A percentile compares a stretch with the other conserved stretches of the same genome.
Evolutionary conservation across 208 protist genomes (phyloP).

Genomic region (Trypanosomatidae sp.): DNA sequence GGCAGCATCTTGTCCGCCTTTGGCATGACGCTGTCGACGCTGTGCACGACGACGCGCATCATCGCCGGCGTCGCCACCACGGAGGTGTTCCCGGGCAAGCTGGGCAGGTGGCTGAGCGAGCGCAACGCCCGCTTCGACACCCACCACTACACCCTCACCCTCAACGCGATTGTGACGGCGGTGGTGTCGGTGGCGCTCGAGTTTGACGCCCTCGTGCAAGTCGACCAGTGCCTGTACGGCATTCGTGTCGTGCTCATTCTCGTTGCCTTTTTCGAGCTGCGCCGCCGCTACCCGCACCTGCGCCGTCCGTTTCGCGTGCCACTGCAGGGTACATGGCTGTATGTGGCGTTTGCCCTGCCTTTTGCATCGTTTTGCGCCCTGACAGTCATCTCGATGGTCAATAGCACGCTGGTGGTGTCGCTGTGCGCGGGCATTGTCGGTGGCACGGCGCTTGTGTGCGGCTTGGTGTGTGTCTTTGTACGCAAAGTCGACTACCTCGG

Average conservation of each 20-base stretch:
- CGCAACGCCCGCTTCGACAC: slow-evolving; percentile 55
- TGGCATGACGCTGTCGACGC: slow-evolving; percentile 43
- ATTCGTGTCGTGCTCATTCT: slow-evolving; percentile 45
- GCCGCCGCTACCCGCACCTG: slow-evolving; percentile 43
- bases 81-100: slow-evolving; percentile 38
- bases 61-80: slow-evolving; percentile 58
- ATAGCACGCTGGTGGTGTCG: slow-evolving; percentile 19
- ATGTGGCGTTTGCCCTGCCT: slow-evolving; percentile 23
- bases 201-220: slow-evolving; percentile 51
- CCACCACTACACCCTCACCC: slow-evolving; percentile 52
- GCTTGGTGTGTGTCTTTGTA: slow-evolving; percentile 28
- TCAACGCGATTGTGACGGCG: slow-evolving; percentile 47
- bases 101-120: slow-evolving; percentile 30
- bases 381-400: slow-evolving; percentile 22
- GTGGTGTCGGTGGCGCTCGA: slow-evolving; percentile 39
- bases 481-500: slow-evolving; percentile 42
- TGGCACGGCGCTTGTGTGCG: slow-evolving; percentile 10
- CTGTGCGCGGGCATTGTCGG: slow-evolving; percentile 21
- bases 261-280: slow-evolving; percentile 41
- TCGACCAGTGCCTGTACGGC: slow-evolving; percentile 68
- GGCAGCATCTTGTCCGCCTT: slow-evolving; percentile 54
- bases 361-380: slow-evolving; percentile 22
- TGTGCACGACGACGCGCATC: slow-evolving; percentile 58
- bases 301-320: slow-evolving; percentile 44
- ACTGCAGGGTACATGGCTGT: slow-evolving; percentile 20